Percentiles rank a stretch among this genome's conserved stretches.
These are phyloP conservation scores for Tylopilus sp. DNA, from an alignment of 768 basidiomycete genomes.

Conservation along the genomic window DNA sequence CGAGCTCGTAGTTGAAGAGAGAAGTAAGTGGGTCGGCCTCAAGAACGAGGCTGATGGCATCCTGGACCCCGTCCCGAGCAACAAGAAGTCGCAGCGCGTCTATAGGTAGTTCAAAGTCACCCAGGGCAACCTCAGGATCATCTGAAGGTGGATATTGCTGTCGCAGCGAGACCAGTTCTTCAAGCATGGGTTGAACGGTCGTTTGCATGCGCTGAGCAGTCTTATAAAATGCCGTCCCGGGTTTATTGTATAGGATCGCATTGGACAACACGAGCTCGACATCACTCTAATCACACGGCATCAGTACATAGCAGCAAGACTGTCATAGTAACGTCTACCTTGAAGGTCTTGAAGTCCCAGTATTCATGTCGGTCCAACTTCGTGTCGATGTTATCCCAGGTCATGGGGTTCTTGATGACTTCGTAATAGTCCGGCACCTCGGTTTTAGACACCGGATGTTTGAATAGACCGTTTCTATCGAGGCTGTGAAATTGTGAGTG, in stretches of 20 bases:
- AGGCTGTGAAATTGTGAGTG: slow-evolving; percentile 41
- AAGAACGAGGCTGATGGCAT: slow-evolving; percentile 53
- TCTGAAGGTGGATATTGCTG: slow-evolving; percentile 12
- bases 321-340: slow-evolving; percentile 39
- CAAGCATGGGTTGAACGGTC: slow-evolving; percentile 35
- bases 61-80: slow-evolving; percentile 49
- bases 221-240: slow-evolving; percentile 67
- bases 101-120: slow-evolving; percentile 74
- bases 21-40: slow-evolving; percentile 58
- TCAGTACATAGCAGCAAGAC: not conserved
- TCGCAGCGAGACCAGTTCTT: slow-evolving; percentile 22
- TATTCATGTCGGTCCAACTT: slow-evolving; percentile 85
- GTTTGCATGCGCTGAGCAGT: slow-evolving; percentile 62
- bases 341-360: slow-evolving; percentile 71
- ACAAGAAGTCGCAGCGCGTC: slow-evolving; percentile 53
- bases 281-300: slow-evolving; percentile 52
- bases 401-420: slow-evolving; percentile 83
- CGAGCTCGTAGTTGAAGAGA: slow-evolving; percentile 68
- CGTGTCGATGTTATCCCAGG: slow-evolving; percentile 74
- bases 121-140: slow-evolving; percentile 34
- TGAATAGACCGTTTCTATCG: slow-evolving; percentile 75
- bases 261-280: slow-evolving; percentile 82
- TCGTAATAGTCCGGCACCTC: slow-evolving; percentile 92
- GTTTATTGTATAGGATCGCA: slow-evolving; percentile 81
- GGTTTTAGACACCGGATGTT: slow-evolving; percentile 71